These are phyloP conservation scores for Pseudotsuga menziesii DNA, from an alignment of 75 land plant genomes.

Conservation along the genomic window DNA sequence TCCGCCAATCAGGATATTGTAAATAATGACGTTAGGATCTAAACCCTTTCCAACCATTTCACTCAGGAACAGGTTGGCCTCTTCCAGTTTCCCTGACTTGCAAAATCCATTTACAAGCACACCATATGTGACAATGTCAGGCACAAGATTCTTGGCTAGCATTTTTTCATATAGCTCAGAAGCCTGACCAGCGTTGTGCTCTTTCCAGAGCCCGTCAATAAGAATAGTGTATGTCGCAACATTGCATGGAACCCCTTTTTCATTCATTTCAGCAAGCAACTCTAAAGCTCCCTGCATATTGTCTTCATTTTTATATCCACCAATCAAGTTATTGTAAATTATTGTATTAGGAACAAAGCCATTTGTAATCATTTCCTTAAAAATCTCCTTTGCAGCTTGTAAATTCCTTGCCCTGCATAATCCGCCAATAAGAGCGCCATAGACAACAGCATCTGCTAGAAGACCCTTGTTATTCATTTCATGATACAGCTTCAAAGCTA, in stretches of 20 bases:
- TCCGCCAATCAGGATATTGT: not conserved
- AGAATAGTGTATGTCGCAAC: conserved; percentile 12
- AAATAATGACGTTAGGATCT: not conserved
- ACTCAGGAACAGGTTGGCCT: conserved; percentile 11
- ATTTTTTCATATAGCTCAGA: not conserved
- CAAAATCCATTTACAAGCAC: conserved; percentile 13
- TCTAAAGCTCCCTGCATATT: conserved; percentile 1
- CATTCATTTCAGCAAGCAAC: conserved; percentile 2
- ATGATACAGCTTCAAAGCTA: conserved; percentile 6
- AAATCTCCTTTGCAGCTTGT: not conserved
- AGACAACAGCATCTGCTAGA: conserved; percentile 6
- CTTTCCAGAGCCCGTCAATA: conserved; percentile 15
- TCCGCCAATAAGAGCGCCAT: conserved; percentile 10
- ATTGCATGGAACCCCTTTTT: conserved; percentile 9
- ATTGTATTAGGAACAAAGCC: not conserved
- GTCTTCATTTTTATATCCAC: conserved; percentile 5
- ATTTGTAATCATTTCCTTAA: not conserved
- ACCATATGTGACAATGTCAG: conserved; percentile 13
- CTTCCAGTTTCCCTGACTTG: conserved; percentile 14
- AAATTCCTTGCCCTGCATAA: conserved; percentile 5
- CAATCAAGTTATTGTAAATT: conserved; percentile 5
- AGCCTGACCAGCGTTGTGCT: conserved; percentile 6
- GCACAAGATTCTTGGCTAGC: not conserved
- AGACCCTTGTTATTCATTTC: not conserved
- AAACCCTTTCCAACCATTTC: not conserved